Percentiles rank a stretch among this genome's conserved stretches.
Conservation (phyloP, 2,329 filamentous ascomycete genomes). For the Aspergillus fischeri region DNA sequence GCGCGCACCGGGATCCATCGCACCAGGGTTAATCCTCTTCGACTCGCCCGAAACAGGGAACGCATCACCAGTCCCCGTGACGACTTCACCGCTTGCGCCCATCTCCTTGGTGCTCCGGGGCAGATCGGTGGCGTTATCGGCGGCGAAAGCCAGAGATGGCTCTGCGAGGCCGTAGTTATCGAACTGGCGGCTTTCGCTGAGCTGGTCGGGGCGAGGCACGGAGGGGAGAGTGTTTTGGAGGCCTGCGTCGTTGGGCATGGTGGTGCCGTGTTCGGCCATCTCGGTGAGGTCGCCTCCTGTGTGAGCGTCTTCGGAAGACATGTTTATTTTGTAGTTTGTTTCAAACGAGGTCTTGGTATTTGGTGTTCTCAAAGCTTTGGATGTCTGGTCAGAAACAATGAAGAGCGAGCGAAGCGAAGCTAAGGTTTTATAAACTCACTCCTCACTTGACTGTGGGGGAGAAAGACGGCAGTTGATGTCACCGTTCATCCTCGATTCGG, state of each 20-base stretch:
- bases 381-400: not conserved
- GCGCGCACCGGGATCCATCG: conserved; percentile 34
- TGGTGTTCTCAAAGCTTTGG: not conserved
- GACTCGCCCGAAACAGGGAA: conserved; percentile 36
- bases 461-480: conserved; percentile 6
- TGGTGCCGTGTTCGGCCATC: conserved; percentile 37
- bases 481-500: not conserved
- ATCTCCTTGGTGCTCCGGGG: not conserved
- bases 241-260: conserved; percentile 46
- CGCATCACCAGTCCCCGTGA: conserved; percentile 40
- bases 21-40: conserved; percentile 27
- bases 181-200: conserved; percentile 26
- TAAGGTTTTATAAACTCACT: conserved; percentile 1
- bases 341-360: not conserved
- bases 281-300: conserved; percentile 37
- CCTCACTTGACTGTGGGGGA: no score
- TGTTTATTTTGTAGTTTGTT: not conserved
- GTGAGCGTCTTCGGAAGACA: conserved; percentile 23
- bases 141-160: conserved; percentile 38
- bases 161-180: conserved; percentile 35
- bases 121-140: conserved; percentile 45
- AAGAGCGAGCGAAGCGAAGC: not conserved
- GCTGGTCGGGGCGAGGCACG: conserved; percentile 46
- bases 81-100: conserved; percentile 33
- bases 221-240: conserved; percentile 45